Evolutionary conservation across 345 rosid genomes (phyloP).

Genomic region (Camelina sativa): DNA sequence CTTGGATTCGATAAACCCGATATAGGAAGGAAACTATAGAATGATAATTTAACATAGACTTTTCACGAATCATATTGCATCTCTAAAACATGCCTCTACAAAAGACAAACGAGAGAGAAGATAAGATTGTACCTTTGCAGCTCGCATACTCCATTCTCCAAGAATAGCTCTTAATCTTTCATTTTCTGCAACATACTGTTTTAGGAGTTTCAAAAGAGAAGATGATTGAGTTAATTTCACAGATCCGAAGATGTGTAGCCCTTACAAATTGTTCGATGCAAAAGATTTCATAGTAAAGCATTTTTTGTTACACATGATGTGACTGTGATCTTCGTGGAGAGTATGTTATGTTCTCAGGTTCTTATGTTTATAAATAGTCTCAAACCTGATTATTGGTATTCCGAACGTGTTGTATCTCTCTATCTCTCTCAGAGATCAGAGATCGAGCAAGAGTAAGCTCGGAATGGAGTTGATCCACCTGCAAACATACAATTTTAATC

Average conservation of each 20-base stretch:
- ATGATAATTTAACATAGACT: not conserved
- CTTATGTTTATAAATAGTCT: conserved; percentile 6
- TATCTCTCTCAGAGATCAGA: conserved; percentile 83
- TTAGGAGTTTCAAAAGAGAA: conserved; percentile 20
- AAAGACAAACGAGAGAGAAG: too few relatives aligned
- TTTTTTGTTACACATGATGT: not conserved
- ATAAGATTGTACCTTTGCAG: conserved; percentile 73
- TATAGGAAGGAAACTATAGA: not conserved
- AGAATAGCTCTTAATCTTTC: conserved; percentile 94
- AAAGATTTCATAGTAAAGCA: conserved; percentile 11
- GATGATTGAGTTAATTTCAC: conserved; percentile 16
- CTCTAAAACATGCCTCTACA: conserved; percentile 14
- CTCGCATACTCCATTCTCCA: conserved; percentile 94
- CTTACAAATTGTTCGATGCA: conserved; percentile 6
- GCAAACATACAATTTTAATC: conserved; percentile 25
- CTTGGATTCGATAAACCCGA: not conserved
- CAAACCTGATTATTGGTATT: conserved; percentile 83
- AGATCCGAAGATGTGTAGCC: not conserved
- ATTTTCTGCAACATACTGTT: conserved; percentile 89
- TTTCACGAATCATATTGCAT: conserved; percentile 3
- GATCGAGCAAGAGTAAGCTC: conserved; percentile 92
- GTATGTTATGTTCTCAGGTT: conserved; percentile 6
- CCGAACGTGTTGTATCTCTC: conserved; percentile 80
- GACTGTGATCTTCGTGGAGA: not conserved
- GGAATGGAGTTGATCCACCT: conserved; percentile 95